A percentile compares a stretch with the other conserved stretches of the same genome.
These are phyloP conservation scores for Cordyceps pruinosa DNA, from an alignment of 2,329 filamentous ascomycete genomes.

Conservation along the genomic window DNA sequence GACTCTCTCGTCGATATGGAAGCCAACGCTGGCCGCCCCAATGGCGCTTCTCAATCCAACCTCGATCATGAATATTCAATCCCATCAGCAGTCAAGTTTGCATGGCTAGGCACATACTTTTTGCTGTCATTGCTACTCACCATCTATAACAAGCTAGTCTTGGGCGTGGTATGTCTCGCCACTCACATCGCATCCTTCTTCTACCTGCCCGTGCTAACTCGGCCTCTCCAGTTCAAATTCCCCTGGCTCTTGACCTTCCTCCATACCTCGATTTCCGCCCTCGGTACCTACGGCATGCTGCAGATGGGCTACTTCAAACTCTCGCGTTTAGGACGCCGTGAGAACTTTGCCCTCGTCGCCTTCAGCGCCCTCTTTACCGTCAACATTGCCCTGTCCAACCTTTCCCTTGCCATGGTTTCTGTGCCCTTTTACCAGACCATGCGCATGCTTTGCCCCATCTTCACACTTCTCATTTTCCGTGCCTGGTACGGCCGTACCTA, in stretches of 20 bases:
- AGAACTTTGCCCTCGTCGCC: constrained; percentile 48
- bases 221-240: constrained; percentile 42
- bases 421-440: constrained; percentile 62
- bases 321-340: constrained; percentile 43
- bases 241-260: constrained; percentile 55
- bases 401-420: constrained; percentile 54
- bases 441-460: constrained; percentile 54
- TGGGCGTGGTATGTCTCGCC: constrained; percentile 38
- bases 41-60: constrained; percentile 27
- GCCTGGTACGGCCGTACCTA: constrained; percentile 49
- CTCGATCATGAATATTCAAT: constrained; percentile 40
- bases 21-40: constrained; percentile 22
- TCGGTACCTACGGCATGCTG: constrained; percentile 49
- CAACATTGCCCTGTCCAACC: constrained; percentile 59
- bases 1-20: constrained; percentile 26
- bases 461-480: constrained; percentile 56
- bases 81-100: constrained; percentile 39
- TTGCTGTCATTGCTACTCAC: constrained; percentile 42
- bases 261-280: constrained; percentile 49
- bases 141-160: constrained; percentile 52
- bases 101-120: constrained; percentile 47
- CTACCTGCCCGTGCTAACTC: background rate
- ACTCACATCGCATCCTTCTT: background rate
- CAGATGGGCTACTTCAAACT: constrained; percentile 45
- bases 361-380: constrained; percentile 57